phyloP scores from a whole-genome alignment of 2,329 filamentous ascomycete genomes.

The Aspergillus fumigatiaffinis region DNA sequence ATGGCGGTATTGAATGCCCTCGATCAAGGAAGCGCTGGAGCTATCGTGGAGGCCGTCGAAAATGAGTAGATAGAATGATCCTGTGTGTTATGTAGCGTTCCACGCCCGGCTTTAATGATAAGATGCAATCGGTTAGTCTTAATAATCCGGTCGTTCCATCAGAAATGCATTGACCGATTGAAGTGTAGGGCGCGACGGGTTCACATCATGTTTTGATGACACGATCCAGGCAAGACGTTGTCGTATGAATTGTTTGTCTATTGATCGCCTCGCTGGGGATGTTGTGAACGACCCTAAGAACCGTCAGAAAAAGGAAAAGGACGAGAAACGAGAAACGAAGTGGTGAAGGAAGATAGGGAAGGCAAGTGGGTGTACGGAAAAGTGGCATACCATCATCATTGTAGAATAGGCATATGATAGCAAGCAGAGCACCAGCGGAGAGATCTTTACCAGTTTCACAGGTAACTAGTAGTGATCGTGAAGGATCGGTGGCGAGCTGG shows the following conservation, averaged over 20 bases:
- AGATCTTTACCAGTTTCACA: conserved; percentile 78
- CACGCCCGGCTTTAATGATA: conserved; percentile 1
- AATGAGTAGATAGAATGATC: conserved; percentile 35
- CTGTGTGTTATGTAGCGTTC: conserved; percentile 5
- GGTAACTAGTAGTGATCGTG: conserved; percentile 52
- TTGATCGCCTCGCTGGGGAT: conserved; percentile 23
- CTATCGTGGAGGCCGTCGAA: conserved; percentile 45
- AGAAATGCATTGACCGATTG: conserved; percentile 90
- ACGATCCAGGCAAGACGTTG: conserved; percentile 78
- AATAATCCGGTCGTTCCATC: conserved; percentile 53
- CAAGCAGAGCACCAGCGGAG: conserved; percentile 72
- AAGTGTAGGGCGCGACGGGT: conserved; percentile 78
- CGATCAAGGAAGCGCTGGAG: conserved; percentile 48
- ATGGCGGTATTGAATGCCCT: conserved; percentile 52
- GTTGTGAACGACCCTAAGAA: conserved; percentile 29
- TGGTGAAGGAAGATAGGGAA: conserved; percentile 2
- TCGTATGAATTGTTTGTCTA: conserved; percentile 75
- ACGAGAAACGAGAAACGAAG: not conserved
- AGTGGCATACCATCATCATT: conserved; percentile 54
- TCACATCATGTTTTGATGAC: conserved; percentile 70
- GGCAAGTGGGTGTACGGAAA: conserved; percentile 8
- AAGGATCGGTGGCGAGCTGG: conserved; percentile 26
- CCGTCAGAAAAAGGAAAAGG: conserved; percentile 4
- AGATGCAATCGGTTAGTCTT: conserved; percentile 9
- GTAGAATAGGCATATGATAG: conserved; percentile 70